phyloP scores from a whole-genome alignment of 2,329 filamentous ascomycete genomes.

The Coniochaeta sp. region DNA sequence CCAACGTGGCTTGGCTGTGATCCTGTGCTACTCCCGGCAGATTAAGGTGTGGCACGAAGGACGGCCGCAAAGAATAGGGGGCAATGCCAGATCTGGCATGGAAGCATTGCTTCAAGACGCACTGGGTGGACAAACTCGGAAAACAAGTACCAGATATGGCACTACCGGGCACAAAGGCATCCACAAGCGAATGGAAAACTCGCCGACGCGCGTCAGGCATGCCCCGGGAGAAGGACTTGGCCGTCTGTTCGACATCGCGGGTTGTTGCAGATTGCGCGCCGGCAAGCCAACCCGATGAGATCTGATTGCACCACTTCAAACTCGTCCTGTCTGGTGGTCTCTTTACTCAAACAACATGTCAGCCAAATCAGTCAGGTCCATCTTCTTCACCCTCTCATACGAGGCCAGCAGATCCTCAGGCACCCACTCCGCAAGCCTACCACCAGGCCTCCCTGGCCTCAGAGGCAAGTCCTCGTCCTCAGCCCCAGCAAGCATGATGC shows the following conservation, averaged over 20 bases:
- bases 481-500: not conserved
- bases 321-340: no score
- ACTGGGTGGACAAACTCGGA: not conserved
- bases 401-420: not conserved
- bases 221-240: no score
- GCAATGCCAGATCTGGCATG: not conserved
- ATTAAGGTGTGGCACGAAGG: conserved; percentile 1
- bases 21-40: not conserved
- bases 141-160: not conserved
- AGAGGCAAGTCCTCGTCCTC: not conserved
- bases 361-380: not conserved
- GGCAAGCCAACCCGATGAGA: no score
- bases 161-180: not conserved
- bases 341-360: not conserved
- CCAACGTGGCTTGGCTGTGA: conserved; percentile 2
- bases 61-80: not conserved
- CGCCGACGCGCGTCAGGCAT: not conserved
- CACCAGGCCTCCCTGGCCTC: not conserved
- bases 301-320: no score
- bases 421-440: not conserved
- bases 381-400: not conserved
- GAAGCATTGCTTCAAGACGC: not conserved
- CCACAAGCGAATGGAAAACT: not conserved
- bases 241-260: no score
- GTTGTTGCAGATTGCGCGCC: no score